Evolutionary conservation across 257 asterid species (phyloP).

Genomic region (Anisodus tanguticus): DNA sequence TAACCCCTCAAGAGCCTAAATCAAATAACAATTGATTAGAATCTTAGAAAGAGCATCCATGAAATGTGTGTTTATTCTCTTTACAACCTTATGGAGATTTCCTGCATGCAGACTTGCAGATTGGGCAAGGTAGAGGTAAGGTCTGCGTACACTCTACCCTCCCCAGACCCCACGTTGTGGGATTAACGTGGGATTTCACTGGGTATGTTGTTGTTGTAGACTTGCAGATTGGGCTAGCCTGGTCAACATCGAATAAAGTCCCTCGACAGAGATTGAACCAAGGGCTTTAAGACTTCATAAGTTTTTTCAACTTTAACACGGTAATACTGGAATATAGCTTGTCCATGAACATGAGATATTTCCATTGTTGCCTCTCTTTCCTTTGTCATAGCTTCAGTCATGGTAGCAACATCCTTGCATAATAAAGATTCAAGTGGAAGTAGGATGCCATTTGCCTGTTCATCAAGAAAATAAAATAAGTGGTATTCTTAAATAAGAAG

Average conservation of each 20-base stretch:
- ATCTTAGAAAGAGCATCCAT: background rate
- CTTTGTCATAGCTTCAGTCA: constrained; percentile 79
- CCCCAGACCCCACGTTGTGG: too few relatives aligned
- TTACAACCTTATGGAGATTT: constrained; percentile 90
- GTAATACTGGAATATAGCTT: constrained; percentile 92
- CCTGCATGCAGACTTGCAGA: constrained; percentile 98
- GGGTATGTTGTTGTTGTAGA: constrained; percentile 48
- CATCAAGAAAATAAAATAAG: constrained; percentile 35
- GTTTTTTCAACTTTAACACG: constrained; percentile 70
- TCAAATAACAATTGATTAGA: constrained; percentile 31
- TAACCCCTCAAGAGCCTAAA: constrained; percentile 96
- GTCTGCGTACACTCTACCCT: too few relatives aligned
- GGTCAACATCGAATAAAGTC: constrained; percentile 77
- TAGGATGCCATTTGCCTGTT: constrained; percentile 80
- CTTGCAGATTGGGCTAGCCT: constrained; percentile 90
- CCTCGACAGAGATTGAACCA: constrained; percentile 79
- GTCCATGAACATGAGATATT: constrained; percentile 93
- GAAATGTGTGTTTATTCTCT: constrained; percentile 28
- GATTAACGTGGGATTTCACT: too few relatives aligned
- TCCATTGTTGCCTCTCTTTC: constrained; percentile 70
- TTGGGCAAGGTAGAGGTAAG: constrained; percentile 45
- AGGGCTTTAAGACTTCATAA: constrained; percentile 71
- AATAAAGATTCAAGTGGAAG: constrained; percentile 89
- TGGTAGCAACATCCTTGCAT: constrained; percentile 84
- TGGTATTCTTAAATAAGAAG: constrained; percentile 13